Base-by-base conservation (phyloP, 31 red algal genomes). In the Odonthalia washingtoniensis region DNA sequence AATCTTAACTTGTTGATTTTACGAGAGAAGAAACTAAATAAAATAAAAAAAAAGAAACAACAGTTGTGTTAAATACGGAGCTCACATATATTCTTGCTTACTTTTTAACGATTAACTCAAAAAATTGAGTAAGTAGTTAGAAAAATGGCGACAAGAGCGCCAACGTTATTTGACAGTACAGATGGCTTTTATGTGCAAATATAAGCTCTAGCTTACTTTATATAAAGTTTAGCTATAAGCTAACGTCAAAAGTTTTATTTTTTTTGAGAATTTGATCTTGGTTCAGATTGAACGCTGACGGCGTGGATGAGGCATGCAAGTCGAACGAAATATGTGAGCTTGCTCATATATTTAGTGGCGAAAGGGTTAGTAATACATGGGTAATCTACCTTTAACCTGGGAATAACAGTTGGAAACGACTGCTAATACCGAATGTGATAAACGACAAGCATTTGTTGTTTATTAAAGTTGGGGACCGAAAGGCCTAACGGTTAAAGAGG, bases 181-280 rank as follows among this genome's bases (percentile, higher is more conserved):
- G 42, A 44, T 44, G 42, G 42, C 42, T 44, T 44, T 44, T 44
- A 44, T 44, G 42, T 44, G 42, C 42, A 44, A 44, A 44, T 44
- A 44, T 44, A 44, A 44, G 42, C 42, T 44, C 42, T 44, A 44
- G 42, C 42, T 44, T 44, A 44, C 42, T 44, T 44, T 44, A 44
- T 44, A 44, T 44, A 44, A 44, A 44, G 42, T 44, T 67, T 67
- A 67, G 27, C 64, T 67, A 67, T 67, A 67, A 33, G 33, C 27
- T 67, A 33, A 67, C 27, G 33, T 33, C 33, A 33, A 33, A 67
- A 67, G 33, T 67, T 33, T 67, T 67, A 67, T 67, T 67, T 67
- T 67, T 67, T 30, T 33, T 67, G 33, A 67, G 64, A 67, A 35
- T 67, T 67, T 67, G 64, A 67, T 67, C 64, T 35, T 67, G 64